phyloP scores from a whole-genome alignment of 176 grass and related monocot genomes.

The Leersia perrieri region DNA sequence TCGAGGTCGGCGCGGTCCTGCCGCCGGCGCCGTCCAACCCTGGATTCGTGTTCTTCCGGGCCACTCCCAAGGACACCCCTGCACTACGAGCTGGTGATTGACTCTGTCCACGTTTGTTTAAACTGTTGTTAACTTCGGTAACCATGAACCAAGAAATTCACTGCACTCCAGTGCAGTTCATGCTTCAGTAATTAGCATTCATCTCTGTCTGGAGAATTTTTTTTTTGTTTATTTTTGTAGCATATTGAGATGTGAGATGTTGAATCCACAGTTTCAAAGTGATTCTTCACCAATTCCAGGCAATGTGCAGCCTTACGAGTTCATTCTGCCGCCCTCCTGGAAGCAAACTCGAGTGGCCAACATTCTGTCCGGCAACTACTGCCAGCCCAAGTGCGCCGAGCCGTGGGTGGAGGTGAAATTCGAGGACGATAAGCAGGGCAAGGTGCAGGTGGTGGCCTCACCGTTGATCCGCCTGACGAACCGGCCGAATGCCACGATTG shows the following conservation, averaged over 20 bases:
- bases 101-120: no score
- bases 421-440: constrained; percentile 90
- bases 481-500: constrained; percentile 79
- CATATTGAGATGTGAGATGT: not conserved
- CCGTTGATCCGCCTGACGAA: constrained; percentile 91
- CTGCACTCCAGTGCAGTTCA: not conserved
- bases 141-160: not conserved
- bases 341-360: constrained; percentile 89
- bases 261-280: not conserved
- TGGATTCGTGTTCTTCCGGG: constrained; percentile 75
- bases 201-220: not conserved
- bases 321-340: constrained; percentile 84
- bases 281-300: constrained; percentile 33
- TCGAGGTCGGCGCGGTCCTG: constrained; percentile 76
- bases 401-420: constrained; percentile 99
- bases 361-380: constrained; percentile 96
- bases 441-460: constrained; percentile 86
- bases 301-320: constrained; percentile 92
- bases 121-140: no score
- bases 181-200: not conserved
- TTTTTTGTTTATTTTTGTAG: not conserved
- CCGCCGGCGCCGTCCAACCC: constrained; percentile 62
- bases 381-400: constrained; percentile 96
- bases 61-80: constrained; percentile 84
- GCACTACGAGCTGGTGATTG: constrained; percentile 90